These are phyloP conservation scores for Pseudozyma flocculosa DNA, from an alignment of 1,284 basidiomycete species.

Conservation along the genomic window DNA sequence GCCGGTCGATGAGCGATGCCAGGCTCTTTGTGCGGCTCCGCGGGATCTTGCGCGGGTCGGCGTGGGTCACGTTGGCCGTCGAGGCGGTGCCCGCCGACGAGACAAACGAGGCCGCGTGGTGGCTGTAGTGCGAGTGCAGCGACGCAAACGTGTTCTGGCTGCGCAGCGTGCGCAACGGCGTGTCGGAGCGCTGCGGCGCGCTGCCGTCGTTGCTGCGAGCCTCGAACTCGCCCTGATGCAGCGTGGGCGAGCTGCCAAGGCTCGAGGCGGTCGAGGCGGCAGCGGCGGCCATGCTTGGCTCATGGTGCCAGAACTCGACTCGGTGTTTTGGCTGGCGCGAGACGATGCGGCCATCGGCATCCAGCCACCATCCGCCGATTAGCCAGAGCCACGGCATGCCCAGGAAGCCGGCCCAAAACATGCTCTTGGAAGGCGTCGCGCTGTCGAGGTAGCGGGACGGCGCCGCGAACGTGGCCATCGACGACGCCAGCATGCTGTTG, in stretches of 20 bases:
- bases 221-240: too few species aligned
- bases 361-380: constrained; percentile 45
- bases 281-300: constrained; percentile 21
- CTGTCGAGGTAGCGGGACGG: constrained; percentile 21
- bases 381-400: constrained; percentile 54
- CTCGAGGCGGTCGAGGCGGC: too few species aligned
- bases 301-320: constrained; percentile 38
- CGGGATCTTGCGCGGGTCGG: constrained; percentile 15
- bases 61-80: constrained; percentile 11
- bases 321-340: constrained; percentile 11
- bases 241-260: not conserved
- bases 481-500: too few species aligned
- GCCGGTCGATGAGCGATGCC: constrained; percentile 21
- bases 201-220: too few species aligned
- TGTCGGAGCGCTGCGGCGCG: not conserved
- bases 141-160: not conserved
- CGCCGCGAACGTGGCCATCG: constrained; percentile 3
- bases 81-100: constrained; percentile 10
- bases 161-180: constrained; percentile 1
- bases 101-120: constrained; percentile 3
- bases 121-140: too few species aligned
- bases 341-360: constrained; percentile 14
- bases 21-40: constrained; percentile 25
- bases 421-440: constrained; percentile 27
- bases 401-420: constrained; percentile 49